These are phyloP conservation scores for Neonectria faginata DNA, from an alignment of 2,329 filamentous ascomycete species.

Conservation along the genomic window DNA sequence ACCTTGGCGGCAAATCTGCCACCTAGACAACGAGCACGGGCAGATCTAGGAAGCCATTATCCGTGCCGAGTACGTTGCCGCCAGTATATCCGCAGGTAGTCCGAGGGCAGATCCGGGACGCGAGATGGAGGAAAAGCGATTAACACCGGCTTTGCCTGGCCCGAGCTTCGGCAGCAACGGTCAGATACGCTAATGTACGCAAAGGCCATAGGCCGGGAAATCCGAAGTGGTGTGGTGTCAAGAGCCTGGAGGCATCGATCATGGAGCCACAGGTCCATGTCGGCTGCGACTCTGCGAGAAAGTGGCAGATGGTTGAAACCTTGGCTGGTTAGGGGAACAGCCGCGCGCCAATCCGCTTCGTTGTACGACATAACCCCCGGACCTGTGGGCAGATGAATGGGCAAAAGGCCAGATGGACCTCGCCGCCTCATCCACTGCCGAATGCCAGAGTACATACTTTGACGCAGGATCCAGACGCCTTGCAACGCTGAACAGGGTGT, in stretches of 20 bases:
- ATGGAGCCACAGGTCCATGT: neutral
- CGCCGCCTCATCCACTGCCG: conserved; percentile 22
- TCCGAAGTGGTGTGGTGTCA: neutral
- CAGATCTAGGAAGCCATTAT: neutral
- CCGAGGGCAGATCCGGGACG: neutral
- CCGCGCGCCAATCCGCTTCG: conserved; percentile 34
- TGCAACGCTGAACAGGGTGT: conserved; percentile 15
- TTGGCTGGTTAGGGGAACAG: conserved; percentile 29
- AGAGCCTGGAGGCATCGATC: neutral
- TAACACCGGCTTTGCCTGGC: neutral
- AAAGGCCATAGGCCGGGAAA: neutral
- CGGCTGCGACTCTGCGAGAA: neutral
- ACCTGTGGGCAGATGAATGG: conserved; percentile 30
- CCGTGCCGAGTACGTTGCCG: neutral
- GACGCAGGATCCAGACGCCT: conserved; percentile 34
- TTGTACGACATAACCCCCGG: conserved; percentile 30
- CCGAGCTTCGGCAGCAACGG: neutral
- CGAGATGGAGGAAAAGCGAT: neutral
- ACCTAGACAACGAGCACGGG: neutral
- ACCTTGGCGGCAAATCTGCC: neutral
- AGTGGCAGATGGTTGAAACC: conserved; percentile 32
- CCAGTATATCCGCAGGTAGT: neutral
- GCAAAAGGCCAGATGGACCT: conserved; percentile 17
- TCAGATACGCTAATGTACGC: neutral
- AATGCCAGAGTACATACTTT: conserved; percentile 10